These are phyloP conservation scores for Thymus mandschuricus DNA, from an alignment of 257 asterid genomes.

Conservation along the genomic window DNA sequence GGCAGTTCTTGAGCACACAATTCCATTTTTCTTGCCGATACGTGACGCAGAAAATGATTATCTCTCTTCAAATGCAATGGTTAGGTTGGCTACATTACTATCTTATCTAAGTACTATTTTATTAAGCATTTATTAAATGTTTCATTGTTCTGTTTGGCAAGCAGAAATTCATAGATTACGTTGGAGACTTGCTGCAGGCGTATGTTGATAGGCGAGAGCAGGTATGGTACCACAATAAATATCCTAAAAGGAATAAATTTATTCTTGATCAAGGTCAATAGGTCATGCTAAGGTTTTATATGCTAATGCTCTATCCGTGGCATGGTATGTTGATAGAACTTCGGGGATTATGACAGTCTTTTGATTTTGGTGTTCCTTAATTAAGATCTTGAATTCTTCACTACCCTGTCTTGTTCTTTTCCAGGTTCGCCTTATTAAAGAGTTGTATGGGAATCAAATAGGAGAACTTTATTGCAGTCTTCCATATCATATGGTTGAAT, in stretches of 20 bases:
- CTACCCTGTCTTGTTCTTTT: slow-evolving; percentile 36
- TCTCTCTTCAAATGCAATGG: slow-evolving; percentile 94
- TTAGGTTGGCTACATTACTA: slow-evolving; percentile 42
- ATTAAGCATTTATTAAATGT: slow-evolving; percentile 27
- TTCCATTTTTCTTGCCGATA: slow-evolving; percentile 93
- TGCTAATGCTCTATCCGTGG: not conserved
- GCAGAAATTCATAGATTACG: slow-evolving; percentile 93
- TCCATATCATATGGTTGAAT: slow-evolving; percentile 84
- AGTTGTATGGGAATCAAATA: slow-evolving; percentile 94
- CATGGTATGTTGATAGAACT: not conserved
- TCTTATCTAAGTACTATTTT: slow-evolving; percentile 21
- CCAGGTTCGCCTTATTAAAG: slow-evolving; percentile 94
- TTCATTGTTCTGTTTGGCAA: slow-evolving; percentile 34
- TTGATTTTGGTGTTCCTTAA: not conserved
- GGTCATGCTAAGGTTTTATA: not conserved
- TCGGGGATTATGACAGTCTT: not conserved
- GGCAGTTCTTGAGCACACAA: slow-evolving; percentile 87
- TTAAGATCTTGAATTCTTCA: slow-evolving; percentile 15
- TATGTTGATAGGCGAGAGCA: slow-evolving; percentile 97
- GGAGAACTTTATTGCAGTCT: slow-evolving; percentile 91
- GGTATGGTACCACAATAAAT: slow-evolving; percentile 48
- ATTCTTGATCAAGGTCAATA: not conserved
- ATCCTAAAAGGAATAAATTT: not conserved
- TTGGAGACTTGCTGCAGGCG: slow-evolving; percentile 94
- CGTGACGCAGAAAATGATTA: slow-evolving; percentile 84